Evolutionary conservation across 805 yeast species (phyloP).

Genomic region (Lachancea dasiensis): DNA sequence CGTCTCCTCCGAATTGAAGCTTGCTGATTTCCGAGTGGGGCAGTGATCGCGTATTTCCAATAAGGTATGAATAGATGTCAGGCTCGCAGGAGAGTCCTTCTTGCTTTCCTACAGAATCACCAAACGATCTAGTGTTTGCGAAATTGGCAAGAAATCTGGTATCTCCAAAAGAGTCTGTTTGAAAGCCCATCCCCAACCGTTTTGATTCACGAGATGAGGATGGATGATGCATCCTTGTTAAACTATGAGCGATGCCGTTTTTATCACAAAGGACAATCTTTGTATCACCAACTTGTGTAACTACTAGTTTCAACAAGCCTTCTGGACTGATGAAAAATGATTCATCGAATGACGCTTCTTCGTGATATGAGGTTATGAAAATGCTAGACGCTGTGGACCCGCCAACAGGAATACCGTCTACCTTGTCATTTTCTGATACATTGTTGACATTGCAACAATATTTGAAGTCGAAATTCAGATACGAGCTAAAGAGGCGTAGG

Average conservation of each 20-base stretch:
- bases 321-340: slow-evolving; percentile 47
- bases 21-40: slow-evolving; percentile 32
- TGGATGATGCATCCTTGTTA: slow-evolving; percentile 84
- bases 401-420: slow-evolving; percentile 31
- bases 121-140: slow-evolving; percentile 93
- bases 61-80: slow-evolving; percentile 61
- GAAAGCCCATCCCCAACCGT: slow-evolving; percentile 59
- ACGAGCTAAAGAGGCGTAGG: slow-evolving; percentile 26
- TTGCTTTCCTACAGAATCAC: slow-evolving; percentile 74
- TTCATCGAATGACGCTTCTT: slow-evolving; percentile 22
- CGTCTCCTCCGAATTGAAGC: slow-evolving; percentile 68
- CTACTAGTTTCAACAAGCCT: slow-evolving; percentile 58
- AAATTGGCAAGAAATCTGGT: slow-evolving; percentile 67
- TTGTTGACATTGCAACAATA: slow-evolving; percentile 23
- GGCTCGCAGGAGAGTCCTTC: slow-evolving; percentile 92
- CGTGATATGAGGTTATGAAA: slow-evolving; percentile 35
- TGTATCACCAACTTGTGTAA: slow-evolving; percentile 93
- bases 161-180: slow-evolving; percentile 90
- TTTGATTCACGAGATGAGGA: slow-evolving; percentile 70
- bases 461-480: slow-evolving; percentile 27
- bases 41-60: slow-evolving; percentile 54
- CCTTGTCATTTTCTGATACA: slow-evolving; percentile 17
- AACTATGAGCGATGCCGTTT: slow-evolving; percentile 68
- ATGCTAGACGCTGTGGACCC: slow-evolving; percentile 77
- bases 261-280: slow-evolving; percentile 79